A percentile compares a stretch with the other conserved stretches of the same genome.
Evolutionary conservation across 164 flowering plant species (phyloP).

Genomic region (Tetracentron sinense): DNA sequence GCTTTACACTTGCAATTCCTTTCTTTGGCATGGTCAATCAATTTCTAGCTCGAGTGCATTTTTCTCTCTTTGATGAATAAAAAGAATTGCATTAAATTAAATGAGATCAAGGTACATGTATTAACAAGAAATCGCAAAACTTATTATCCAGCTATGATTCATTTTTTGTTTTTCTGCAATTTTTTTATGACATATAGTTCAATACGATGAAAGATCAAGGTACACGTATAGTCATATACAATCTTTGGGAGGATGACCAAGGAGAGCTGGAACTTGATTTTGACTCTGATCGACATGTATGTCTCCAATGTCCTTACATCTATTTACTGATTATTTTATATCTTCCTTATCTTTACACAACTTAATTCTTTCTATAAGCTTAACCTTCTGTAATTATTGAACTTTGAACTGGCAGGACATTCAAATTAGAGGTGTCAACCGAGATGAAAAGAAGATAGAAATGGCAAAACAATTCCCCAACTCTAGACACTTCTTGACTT

Average conservation of each 20-base stretch:
- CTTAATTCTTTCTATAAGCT: background rate
- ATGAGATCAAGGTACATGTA: no score
- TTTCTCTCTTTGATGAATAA: no score
- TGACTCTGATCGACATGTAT: conserved; percentile 58
- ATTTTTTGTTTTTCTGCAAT: background rate
- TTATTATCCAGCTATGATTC: background rate
- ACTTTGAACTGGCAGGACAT: conserved; percentile 60
- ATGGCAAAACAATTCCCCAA: conserved; percentile 76
- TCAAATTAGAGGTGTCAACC: conserved; percentile 89
- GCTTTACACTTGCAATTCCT: background rate
- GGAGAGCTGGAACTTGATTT: conserved; percentile 87
- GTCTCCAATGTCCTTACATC: conserved; percentile 6
- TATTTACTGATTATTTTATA: background rate
- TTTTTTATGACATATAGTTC: conserved; percentile 31
- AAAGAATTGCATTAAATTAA: no score
- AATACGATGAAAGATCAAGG: conserved; percentile 65
- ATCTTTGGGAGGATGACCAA: conserved; percentile 94
- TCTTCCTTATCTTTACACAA: background rate
- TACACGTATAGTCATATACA: conserved; percentile 81
- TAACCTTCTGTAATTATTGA: background rate
- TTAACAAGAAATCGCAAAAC: no score
- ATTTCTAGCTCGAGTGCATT: background rate
- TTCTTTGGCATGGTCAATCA: background rate
- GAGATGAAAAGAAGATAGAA: conserved; percentile 80
- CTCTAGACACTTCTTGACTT: conserved; percentile 88